Conservation (phyloP, 192 early-diverging fungal genomes). For the Coemansia sp. region DNA sequence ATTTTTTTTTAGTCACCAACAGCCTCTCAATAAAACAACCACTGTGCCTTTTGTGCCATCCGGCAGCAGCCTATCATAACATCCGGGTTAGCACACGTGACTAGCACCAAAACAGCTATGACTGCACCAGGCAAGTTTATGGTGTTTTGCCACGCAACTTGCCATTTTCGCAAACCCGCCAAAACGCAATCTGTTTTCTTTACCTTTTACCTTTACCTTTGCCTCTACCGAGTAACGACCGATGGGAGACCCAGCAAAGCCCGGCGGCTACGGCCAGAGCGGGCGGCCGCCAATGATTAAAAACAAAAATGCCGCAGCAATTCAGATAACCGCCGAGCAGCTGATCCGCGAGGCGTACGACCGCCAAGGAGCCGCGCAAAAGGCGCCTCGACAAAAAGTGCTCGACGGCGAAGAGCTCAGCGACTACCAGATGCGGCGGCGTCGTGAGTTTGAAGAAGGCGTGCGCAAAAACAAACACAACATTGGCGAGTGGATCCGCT, state of each 20-base stretch:
- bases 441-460: conserved; percentile 93
- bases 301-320: conserved; percentile 96
- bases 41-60: too few relatives aligned
- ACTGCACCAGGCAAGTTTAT: too few relatives aligned
- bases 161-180: too few relatives aligned
- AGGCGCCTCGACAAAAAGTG: conserved; percentile 81
- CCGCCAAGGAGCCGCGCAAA: conserved; percentile 66
- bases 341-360: conserved; percentile 94
- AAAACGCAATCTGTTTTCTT: too few relatives aligned
- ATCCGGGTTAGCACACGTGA: too few relatives aligned
- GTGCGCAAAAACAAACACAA: conserved; percentile 83
- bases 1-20: too few relatives aligned
- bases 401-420: conserved; percentile 89
- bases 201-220: too few relatives aligned
- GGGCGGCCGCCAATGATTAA: conserved; percentile 71
- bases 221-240: not conserved
- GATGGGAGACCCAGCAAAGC: conserved; percentile 15
- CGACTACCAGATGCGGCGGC: conserved; percentile 86
- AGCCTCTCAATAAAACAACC: too few relatives aligned
- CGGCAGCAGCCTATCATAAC: too few relatives aligned
- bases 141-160: too few relatives aligned
- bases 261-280: conserved; percentile 42
- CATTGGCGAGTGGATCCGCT: conserved; percentile 92
- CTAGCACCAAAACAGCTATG: too few relatives aligned
- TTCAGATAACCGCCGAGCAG: conserved; percentile 99